phyloP scores from a whole-genome alignment of 2,329 filamentous ascomycete species.

The Botrytis cinerea region DNA sequence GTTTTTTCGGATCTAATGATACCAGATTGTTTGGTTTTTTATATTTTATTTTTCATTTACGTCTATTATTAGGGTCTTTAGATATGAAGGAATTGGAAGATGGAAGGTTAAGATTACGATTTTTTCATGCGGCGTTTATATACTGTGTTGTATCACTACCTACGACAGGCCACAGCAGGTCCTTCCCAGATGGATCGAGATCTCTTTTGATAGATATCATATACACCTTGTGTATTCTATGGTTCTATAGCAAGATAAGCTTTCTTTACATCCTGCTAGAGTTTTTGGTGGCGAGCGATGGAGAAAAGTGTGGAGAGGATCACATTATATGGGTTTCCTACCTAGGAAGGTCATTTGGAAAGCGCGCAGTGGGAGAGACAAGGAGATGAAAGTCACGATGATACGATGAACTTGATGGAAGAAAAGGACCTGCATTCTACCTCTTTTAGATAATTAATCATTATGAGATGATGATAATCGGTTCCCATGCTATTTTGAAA shows the following conservation, averaged over 20 bases:
- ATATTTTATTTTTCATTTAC: not conserved
- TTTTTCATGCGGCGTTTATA: not conserved
- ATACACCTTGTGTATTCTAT: not conserved
- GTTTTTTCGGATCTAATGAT: conserved; percentile 10
- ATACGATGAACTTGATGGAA: not conserved
- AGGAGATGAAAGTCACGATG: not conserved
- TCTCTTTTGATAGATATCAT: not conserved
- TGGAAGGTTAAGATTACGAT: not conserved
- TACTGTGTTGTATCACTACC: not conserved
- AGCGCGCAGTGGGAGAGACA: not conserved
- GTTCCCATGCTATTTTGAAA: not conserved
- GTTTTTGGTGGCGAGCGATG: not conserved
- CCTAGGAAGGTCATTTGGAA: not conserved
- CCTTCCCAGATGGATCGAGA: not conserved
- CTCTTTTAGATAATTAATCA: not conserved
- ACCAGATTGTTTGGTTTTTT: not conserved
- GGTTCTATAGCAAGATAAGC: not conserved
- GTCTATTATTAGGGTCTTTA: not conserved
- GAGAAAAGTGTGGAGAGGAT: not conserved
- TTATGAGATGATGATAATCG: not conserved
- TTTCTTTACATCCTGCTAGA: not conserved
- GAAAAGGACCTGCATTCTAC: not conserved
- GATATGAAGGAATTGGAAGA: not conserved
- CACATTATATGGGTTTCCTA: not conserved
- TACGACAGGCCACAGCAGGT: not conserved